Evolutionary conservation across 768 basidiomycete species (phyloP).

Genomic region (Mycena albidolilacea): DNA sequence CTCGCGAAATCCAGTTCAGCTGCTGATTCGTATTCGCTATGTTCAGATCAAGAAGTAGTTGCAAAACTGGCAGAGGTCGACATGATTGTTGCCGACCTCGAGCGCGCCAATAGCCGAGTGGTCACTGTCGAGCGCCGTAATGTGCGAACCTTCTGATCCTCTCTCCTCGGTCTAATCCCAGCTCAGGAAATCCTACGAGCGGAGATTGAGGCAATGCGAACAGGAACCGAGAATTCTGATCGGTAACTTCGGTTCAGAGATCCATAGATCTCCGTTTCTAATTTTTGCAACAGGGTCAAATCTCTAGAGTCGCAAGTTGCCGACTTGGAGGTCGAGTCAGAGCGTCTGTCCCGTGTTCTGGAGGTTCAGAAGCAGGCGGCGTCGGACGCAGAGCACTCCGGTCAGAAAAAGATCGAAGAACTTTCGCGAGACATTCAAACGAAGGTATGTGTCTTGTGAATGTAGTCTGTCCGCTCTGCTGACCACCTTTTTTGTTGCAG

Average conservation of each 20-base stretch:
- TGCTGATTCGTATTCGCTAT: background rate
- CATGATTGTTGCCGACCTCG: slow-evolving; percentile 94
- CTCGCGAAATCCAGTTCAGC: background rate
- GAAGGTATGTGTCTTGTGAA: slow-evolving; percentile 55
- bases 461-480: slow-evolving; percentile 3
- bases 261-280: slow-evolving; percentile 2
- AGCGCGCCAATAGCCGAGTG: slow-evolving; percentile 94
- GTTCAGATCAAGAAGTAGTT: slow-evolving; percentile 89
- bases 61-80: slow-evolving; percentile 94
- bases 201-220: slow-evolving; percentile 92
- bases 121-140: slow-evolving; percentile 95
- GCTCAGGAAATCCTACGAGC: slow-evolving; percentile 92
- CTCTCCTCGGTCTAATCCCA: slow-evolving; percentile 12
- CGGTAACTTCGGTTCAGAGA: slow-evolving; percentile 62
- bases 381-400: slow-evolving; percentile 61
- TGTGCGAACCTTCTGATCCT: slow-evolving; percentile 58
- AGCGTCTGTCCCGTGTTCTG: slow-evolving; percentile 76
- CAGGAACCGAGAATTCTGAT: slow-evolving; percentile 80
- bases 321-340: slow-evolving; percentile 83
- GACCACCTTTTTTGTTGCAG: slow-evolving; percentile 50
- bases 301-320: slow-evolving; percentile 80
- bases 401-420: slow-evolving; percentile 73
- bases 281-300: slow-evolving; percentile 66
- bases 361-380: slow-evolving; percentile 71
- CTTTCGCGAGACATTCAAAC: slow-evolving; percentile 70